A percentile compares a stretch with the other conserved stretches of the same genome.
Conservation (phyloP, 305 asterid species). For the Euphrasia arctica region DNA sequence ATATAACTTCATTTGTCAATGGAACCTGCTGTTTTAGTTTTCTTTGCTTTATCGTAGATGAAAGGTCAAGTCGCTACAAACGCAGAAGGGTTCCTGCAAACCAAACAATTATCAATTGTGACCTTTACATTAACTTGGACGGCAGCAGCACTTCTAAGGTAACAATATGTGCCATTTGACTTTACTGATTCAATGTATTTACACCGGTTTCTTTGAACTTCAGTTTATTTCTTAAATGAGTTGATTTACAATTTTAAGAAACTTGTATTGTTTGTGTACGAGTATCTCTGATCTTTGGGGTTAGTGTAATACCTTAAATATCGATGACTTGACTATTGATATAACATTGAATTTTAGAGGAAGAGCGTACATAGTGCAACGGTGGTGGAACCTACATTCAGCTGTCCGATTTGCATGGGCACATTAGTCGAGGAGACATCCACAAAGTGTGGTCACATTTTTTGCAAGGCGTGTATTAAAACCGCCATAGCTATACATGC, state of each 20-base stretch:
- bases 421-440: constrained; percentile 77
- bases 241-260: no score
- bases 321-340: background rate
- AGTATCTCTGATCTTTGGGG: no score
- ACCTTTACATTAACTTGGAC: constrained; percentile 61
- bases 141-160: constrained; percentile 59
- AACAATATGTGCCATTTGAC: constrained; percentile 2
- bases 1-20: background rate
- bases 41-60: constrained; percentile 38
- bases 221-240: no score
- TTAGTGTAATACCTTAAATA: no score
- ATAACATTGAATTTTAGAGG: constrained; percentile 31
- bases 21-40: no score
- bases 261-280: no score
- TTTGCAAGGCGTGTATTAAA: constrained; percentile 87
- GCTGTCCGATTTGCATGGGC: constrained; percentile 90
- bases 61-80: constrained; percentile 41
- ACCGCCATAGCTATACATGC: constrained; percentile 68
- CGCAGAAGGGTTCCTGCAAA: constrained; percentile 51
- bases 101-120: constrained; percentile 50
- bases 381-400: constrained; percentile 58
- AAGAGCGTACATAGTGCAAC: constrained; percentile 28
- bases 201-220: no score
- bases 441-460: constrained; percentile 93
- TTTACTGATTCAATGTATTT: no score